Percentiles rank a stretch among this genome's conserved stretches.
phyloP scores from a whole-genome alignment of 345 rosid species.

The Toxicodendron radicans region DNA sequence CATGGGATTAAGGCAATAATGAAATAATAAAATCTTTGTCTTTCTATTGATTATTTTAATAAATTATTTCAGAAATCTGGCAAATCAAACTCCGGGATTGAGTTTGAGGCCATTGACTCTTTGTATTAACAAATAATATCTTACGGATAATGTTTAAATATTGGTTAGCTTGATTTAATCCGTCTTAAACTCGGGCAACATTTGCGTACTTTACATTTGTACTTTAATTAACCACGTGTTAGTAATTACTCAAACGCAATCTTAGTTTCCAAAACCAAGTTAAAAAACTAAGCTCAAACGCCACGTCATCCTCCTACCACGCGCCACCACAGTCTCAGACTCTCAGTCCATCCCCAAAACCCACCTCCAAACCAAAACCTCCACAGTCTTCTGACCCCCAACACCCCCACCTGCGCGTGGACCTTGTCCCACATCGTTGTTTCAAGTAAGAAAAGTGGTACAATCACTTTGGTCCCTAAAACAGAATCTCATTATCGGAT shows the following conservation, averaged over 20 bases:
- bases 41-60: too few species aligned
- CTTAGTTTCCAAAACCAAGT: neutral
- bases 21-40: too few species aligned
- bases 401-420: neutral
- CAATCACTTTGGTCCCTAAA: neutral
- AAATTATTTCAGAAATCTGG: too few species aligned
- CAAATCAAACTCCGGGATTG: too few species aligned
- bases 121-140: too few species aligned
- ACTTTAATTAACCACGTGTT: neutral
- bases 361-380: too few species aligned
- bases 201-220: neutral
- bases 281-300: neutral
- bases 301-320: neutral
- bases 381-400: neutral
- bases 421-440: neutral
- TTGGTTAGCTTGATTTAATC: too few species aligned
- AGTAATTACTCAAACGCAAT: conserved; percentile 4
- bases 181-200: neutral
- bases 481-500: conserved; percentile 16
- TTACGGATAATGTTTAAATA: too few species aligned
- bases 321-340: too few species aligned
- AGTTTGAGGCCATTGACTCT: too few species aligned
- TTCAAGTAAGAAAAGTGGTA: neutral
- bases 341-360: neutral
- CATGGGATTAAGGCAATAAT: too few species aligned